Evolutionary conservation across 768 basidiomycete species (phyloP), one percentile per base, ranked within the genome.

Genomic region (Phanerochaete carnosa): DNA sequence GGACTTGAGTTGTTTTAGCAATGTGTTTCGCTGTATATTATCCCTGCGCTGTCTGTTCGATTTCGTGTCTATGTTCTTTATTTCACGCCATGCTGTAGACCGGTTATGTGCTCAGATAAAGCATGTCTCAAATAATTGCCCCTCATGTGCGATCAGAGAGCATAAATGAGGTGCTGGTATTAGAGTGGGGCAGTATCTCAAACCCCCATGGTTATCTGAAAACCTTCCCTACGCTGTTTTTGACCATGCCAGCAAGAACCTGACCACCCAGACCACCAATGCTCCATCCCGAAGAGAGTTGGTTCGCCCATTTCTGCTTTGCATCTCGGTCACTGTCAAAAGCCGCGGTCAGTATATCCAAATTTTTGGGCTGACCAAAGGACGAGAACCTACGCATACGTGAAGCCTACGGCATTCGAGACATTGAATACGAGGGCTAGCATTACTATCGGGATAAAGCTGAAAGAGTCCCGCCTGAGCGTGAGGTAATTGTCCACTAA

Each of bases 401-500:
- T 97, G 77, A 98, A 98, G 12, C 96, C 96, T 55, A 98, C 79
- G n/a, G 89, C 92, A 65, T 98, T 98, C 9, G 93, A 94, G 55
- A 94, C 70, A 73, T 99, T 98, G 83, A 99, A 98, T 37, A 98
- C 90, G 51, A 98, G 80, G 1, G 97, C 97, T 35, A 99, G 86
- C 43, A 88, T 73, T 57, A 98, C 95, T 65, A 98, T 98, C 8
- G 97, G 97, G 62, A 98, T 79, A 74, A 95, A 98, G 9, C 95
- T 97, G 69, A 23, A 12, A 33, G 15, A 13, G 33, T 35, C 13
- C 33, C 33, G 33, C 8, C 33, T 7, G 33, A 7, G 33, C 33
- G 33, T 35, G 33, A 35, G 33, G n/a, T 55, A 50, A 58, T 45
- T 68, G 55, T 62, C 53, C 25, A 33, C 56, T 29, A 32, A 63